Conservation (phyloP, 139 green algal species). For the Axilococcus clingmanii region DNA sequence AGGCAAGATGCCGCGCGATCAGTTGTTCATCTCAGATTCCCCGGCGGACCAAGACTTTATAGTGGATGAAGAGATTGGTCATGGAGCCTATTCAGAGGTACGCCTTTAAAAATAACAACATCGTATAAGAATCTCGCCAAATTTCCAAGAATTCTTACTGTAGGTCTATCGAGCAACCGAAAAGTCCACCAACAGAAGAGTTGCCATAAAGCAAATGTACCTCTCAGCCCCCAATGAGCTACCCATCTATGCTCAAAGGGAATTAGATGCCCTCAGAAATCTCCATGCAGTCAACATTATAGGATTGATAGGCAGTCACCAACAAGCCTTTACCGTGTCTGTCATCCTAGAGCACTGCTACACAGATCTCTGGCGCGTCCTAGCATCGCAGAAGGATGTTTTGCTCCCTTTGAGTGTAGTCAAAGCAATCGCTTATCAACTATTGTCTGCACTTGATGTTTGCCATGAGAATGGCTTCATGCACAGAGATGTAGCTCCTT, state of each 20-base stretch:
- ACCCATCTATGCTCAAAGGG: conserved; percentile 6
- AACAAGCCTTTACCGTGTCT: conserved; percentile 3
- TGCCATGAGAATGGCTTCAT: conserved; percentile 17
- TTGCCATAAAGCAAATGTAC: conserved; percentile 23
- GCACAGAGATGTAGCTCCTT: conserved; percentile 83
- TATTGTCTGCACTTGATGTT: conserved; percentile 15
- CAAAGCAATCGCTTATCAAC: conserved; percentile 10
- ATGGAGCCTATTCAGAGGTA: too few relatives aligned
- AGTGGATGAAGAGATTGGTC: too few relatives aligned
- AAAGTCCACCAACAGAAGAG: background rate
- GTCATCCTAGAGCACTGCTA: conserved; percentile 17
- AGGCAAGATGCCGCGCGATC: too few relatives aligned
- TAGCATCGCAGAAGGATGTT: background rate
- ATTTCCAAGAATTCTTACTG: too few relatives aligned
- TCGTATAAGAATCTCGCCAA: too few relatives aligned
- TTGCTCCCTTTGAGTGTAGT: background rate
- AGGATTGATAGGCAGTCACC: background rate
- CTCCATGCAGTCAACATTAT: conserved; percentile 8
- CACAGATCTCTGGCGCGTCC: conserved; percentile 13
- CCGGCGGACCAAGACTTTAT: too few relatives aligned
- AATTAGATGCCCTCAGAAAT: conserved; percentile 8
- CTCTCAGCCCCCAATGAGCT: background rate
- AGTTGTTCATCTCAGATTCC: too few relatives aligned
- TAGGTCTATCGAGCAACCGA: conserved; percentile 15
- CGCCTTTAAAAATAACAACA: too few relatives aligned